These are phyloP conservation scores for Rhodotorula toruloides DNA, from an alignment of 768 basidiomycete species.

Conservation along the genomic window DNA sequence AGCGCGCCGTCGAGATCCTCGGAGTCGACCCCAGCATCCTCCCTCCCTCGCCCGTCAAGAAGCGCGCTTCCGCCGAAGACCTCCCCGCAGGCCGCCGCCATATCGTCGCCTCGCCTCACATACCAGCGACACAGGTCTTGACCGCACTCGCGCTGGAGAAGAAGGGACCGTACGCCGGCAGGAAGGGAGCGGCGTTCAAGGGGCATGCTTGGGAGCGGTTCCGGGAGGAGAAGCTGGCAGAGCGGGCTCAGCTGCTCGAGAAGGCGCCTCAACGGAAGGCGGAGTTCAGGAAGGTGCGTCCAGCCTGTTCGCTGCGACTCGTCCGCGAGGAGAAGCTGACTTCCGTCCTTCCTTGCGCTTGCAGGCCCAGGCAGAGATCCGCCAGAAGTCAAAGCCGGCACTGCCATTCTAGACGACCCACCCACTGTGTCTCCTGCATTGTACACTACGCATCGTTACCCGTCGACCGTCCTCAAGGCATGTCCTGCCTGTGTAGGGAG, in stretches of 20 bases:
- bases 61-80: background rate
- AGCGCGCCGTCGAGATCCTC: too few species aligned
- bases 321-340: background rate
- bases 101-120: conserved; percentile 4
- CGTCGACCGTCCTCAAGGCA: background rate
- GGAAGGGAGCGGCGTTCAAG: conserved; percentile 39
- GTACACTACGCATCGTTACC: background rate
- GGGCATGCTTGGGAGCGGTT: conserved; percentile 38
- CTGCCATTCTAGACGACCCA: conserved; percentile 23
- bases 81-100: background rate
- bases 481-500: background rate
- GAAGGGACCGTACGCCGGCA: conserved; percentile 33
- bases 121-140: conserved; percentile 23
- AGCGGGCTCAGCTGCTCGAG: conserved; percentile 19
- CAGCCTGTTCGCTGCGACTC: too few species aligned
- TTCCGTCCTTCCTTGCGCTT: background rate
- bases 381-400: conserved; percentile 22
- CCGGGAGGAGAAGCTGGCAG: conserved; percentile 15
- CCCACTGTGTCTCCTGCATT: background rate
- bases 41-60: too few species aligned
- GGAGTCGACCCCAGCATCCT: too few species aligned
- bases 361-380: conserved; percentile 18
- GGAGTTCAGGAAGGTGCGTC: conserved; percentile 33
- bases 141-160: conserved; percentile 24
- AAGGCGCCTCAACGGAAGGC: conserved; percentile 15